A percentile compares a stretch with the other conserved stretches of the same genome.
These are phyloP conservation scores for Blastomyces gilchristii DNA, from an alignment of 2,329 filamentous ascomycete species.

Conservation along the genomic window DNA sequence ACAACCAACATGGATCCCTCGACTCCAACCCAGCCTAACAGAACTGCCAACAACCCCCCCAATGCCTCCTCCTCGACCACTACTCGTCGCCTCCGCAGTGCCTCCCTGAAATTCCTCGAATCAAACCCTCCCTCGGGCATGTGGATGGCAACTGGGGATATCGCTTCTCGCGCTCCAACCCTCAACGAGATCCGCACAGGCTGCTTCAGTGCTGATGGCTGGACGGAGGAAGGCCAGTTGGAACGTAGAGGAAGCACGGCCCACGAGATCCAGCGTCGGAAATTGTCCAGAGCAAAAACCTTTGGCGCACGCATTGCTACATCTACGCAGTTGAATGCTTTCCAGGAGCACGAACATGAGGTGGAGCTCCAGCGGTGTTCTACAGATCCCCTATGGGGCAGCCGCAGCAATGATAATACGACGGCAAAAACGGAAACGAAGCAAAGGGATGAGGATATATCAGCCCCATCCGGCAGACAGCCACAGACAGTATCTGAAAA, in stretches of 20 bases:
- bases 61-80: not conserved
- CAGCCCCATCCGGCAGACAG: not conserved
- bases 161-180: conserved; percentile 24
- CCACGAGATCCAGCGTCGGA: conserved; percentile 22
- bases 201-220: conserved; percentile 22
- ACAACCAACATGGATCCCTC: not conserved
- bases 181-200: conserved; percentile 24
- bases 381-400: not conserved
- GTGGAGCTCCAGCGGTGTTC: not conserved
- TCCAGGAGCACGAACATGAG: not conserved
- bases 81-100: conserved; percentile 5
- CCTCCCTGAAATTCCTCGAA: conserved; percentile 19
- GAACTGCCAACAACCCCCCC: not conserved
- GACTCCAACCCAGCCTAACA: not conserved
- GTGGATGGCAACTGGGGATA: conserved; percentile 26
- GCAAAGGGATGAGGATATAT: not conserved
- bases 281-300: conserved; percentile 20
- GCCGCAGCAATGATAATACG: not conserved
- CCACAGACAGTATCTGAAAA: not conserved
- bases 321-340: not conserved
- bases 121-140: conserved; percentile 25
- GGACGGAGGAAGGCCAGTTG: conserved; percentile 25
- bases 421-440: not conserved
- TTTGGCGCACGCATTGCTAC: not conserved
- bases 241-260: conserved; percentile 22